Conservation (phyloP, 371 early-diverging fungal species). For the Mortierella sp. region DNA sequence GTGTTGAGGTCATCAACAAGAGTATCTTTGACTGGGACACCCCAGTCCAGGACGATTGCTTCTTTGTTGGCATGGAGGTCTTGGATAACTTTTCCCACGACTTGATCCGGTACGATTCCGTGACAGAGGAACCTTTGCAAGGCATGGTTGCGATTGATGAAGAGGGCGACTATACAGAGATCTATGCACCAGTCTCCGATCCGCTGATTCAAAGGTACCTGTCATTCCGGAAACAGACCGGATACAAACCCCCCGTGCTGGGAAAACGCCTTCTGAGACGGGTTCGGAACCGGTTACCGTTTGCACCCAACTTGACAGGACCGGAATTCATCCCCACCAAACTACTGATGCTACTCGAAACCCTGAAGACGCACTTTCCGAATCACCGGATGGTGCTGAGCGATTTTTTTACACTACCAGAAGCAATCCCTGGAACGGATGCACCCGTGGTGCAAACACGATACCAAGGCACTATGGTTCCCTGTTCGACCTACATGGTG, state of each 20-base stretch:
- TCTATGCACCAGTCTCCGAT: constrained; percentile 84
- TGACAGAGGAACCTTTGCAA: constrained; percentile 78
- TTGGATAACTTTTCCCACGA: constrained; percentile 98
- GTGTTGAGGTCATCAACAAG: constrained; percentile 85
- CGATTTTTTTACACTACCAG: constrained; percentile 88
- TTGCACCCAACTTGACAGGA: constrained; percentile 84
- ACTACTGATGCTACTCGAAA: constrained; percentile 78
- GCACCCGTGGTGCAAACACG: constrained; percentile 97
- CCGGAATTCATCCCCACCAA: constrained; percentile 95
- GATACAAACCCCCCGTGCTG: constrained; percentile 74
- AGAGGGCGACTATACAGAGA: constrained; percentile 86
- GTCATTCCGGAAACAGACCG: constrained; percentile 62
- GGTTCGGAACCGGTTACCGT: constrained; percentile 73
- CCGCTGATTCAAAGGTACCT: constrained; percentile 80
- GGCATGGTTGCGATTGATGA: constrained; percentile 85
- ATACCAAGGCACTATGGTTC: constrained; percentile 89
- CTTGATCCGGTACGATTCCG: constrained; percentile 84
- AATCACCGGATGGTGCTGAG: constrained; percentile 88
- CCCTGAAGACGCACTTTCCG: constrained; percentile 83
- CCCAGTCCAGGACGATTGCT: constrained; percentile 79
- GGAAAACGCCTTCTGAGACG: constrained; percentile 59
- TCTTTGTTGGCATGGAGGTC: constrained; percentile 94
- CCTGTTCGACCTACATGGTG: constrained; percentile 93
- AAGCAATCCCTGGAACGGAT: constrained; percentile 82
- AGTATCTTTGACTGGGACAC: constrained; percentile 92